These are phyloP conservation scores for Ehretia macrophylla DNA, from an alignment of 257 asterid species.

Conservation along the genomic window DNA sequence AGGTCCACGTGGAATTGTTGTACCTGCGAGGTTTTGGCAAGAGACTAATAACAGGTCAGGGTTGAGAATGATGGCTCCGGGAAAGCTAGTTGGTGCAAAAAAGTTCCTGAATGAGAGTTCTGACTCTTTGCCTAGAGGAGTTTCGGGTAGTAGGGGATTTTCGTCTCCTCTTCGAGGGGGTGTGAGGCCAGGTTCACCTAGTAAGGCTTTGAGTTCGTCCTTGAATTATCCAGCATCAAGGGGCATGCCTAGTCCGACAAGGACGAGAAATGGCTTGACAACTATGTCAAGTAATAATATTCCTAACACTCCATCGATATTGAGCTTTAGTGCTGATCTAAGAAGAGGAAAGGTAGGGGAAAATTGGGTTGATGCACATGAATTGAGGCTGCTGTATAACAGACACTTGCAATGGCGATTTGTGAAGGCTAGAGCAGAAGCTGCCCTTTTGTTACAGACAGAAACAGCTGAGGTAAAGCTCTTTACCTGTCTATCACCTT, in stretches of 20 bases:
- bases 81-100: conserved; percentile 37
- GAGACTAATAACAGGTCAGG: conserved; percentile 33
- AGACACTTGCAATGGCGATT: conserved; percentile 81
- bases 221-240: conserved; percentile 14
- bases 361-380: conserved; percentile 66
- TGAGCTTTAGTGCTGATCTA: conserved; percentile 56
- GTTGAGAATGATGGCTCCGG: conserved; percentile 22
- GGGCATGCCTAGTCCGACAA: conserved; percentile 66
- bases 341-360: conserved; percentile 74
- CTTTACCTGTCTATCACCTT: neutral
- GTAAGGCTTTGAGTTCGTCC: neutral
- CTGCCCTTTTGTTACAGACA: conserved; percentile 46
- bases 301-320: conserved; percentile 46
- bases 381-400: conserved; percentile 59
- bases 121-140: conserved; percentile 44
- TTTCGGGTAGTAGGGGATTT: conserved; percentile 35
- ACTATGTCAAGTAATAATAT: conserved; percentile 28
- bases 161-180: conserved; percentile 67
- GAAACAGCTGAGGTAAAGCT: conserved; percentile 60
- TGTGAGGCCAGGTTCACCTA: conserved; percentile 42
- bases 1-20: conserved; percentile 47
- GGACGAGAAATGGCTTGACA: conserved; percentile 41
- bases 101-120: conserved; percentile 39
- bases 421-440: conserved; percentile 61
- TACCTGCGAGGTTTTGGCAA: conserved; percentile 60